Evolutionary conservation across 768 basidiomycete species (phyloP).

Genomic region (Auricularia sp.): DNA sequence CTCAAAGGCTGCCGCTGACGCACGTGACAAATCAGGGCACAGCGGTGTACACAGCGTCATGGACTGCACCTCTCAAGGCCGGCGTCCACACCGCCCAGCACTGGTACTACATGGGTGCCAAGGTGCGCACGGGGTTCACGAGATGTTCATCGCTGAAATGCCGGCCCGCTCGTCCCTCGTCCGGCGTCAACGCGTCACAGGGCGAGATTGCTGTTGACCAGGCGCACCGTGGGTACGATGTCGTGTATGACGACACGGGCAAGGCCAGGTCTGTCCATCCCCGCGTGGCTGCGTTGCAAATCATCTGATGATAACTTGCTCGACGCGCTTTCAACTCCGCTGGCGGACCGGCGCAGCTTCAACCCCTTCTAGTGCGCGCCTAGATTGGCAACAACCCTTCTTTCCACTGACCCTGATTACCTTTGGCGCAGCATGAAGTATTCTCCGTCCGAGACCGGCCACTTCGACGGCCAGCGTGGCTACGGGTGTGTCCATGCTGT

Average conservation of each 20-base stretch:
- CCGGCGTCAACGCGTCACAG: conserved; percentile 25
- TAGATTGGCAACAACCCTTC: conserved; percentile 2
- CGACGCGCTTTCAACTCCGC: background rate
- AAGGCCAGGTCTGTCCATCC: conserved; percentile 27
- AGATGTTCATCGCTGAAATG: conserved; percentile 5
- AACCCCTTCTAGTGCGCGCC: conserved; percentile 81
- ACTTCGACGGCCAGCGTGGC: conserved; percentile 89
- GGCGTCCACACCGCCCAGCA: conserved; percentile 88
- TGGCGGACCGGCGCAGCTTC: conserved; percentile 25
- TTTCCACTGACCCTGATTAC: conserved; percentile 1
- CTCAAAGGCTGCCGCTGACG: too few species aligned
- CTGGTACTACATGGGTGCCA: conserved; percentile 94
- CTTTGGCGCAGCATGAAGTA: conserved; percentile 71
- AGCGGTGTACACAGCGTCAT: conserved; percentile 86
- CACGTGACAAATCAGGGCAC: conserved; percentile 39
- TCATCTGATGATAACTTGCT: background rate
- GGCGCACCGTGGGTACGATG: conserved; percentile 87
- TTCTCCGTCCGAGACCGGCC: conserved; percentile 80
- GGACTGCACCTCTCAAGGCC: conserved; percentile 84
- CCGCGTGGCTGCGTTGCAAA: background rate
- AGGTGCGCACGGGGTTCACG: conserved; percentile 32
- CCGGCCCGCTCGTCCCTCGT: conserved; percentile 6
- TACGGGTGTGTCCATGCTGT: conserved; percentile 43
- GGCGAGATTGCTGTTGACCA: conserved; percentile 90
- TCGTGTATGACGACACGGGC: conserved; percentile 76